Conservation (phyloP, 176 grass and related monocot species). For the Neostapfia colusana region DNA sequence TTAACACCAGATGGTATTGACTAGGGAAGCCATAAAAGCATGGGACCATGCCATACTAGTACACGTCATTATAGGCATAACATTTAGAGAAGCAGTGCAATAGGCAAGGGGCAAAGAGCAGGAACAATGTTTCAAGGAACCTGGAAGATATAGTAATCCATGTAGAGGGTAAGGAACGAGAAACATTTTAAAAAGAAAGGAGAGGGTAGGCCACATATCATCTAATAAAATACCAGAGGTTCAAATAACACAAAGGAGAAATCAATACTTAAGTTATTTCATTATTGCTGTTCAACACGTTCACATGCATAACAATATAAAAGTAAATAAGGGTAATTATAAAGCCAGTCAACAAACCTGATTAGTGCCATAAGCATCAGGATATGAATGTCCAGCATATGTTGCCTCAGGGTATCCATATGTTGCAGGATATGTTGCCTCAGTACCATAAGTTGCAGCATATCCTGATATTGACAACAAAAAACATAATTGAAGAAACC, state of each 20-base stretch:
- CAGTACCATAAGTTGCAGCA: slow-evolving; percentile 48
- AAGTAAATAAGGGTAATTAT: slow-evolving; percentile 20
- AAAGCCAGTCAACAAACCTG: slow-evolving; percentile 50
- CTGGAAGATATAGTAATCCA: no score
- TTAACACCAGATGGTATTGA: neutral
- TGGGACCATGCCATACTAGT: neutral
- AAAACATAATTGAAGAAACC: slow-evolving; percentile 13
- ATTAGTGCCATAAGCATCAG: slow-evolving; percentile 57
- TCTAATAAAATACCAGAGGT: neutral
- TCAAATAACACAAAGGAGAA: slow-evolving; percentile 11
- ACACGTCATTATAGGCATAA: no score
- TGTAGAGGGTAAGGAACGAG: no score
- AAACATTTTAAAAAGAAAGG: no score
- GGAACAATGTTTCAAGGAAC: no score
- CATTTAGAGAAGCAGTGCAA: no score
- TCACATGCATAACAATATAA: slow-evolving; percentile 25
- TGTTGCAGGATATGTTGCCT: slow-evolving; percentile 27
- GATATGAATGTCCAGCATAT: slow-evolving; percentile 40
- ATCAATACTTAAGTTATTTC: neutral
- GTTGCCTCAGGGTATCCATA: slow-evolving; percentile 38
- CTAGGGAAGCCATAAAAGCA: neutral
- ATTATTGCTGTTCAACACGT: neutral
- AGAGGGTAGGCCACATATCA: neutral
- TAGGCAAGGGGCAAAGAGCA: no score
- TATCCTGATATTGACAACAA: slow-evolving; percentile 51